phyloP scores from a whole-genome alignment of 306 rosid species.

The Begonia peltatifolia region DNA sequence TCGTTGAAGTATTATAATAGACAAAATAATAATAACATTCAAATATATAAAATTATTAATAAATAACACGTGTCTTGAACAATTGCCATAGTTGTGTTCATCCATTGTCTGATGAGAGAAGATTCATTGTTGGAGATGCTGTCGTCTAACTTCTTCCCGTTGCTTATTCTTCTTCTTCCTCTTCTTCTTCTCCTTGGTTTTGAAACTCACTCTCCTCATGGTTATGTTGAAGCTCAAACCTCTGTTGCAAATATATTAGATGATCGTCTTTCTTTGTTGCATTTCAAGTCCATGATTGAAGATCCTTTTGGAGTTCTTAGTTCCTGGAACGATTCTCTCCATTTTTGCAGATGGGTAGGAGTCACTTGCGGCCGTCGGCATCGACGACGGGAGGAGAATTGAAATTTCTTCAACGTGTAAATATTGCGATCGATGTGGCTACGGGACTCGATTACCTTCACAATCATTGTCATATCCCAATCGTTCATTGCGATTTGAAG shows the following conservation, averaged over 20 bases:
- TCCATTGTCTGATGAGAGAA: too few relatives aligned
- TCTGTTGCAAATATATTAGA: background rate
- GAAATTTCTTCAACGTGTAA: constrained; percentile 44
- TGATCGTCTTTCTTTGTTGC: constrained; percentile 4
- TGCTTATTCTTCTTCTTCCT: too few relatives aligned
- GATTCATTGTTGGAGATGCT: too few relatives aligned
- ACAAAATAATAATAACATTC: too few relatives aligned
- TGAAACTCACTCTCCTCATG: too few relatives aligned
- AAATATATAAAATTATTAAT: too few relatives aligned
- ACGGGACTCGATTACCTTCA: constrained; percentile 56
- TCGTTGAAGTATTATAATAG: too few relatives aligned
- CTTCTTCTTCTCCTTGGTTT: too few relatives aligned
- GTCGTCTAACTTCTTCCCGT: too few relatives aligned
- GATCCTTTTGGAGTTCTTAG: background rate
- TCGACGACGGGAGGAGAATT: constrained; percentile 12
- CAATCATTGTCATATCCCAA: constrained; percentile 42
- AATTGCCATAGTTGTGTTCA: too few relatives aligned
- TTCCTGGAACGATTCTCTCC: constrained; percentile 8
- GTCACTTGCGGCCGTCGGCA: constrained; percentile 7
- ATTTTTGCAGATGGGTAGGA: constrained; percentile 9
- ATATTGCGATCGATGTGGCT: constrained; percentile 14
- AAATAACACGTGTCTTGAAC: too few relatives aligned
- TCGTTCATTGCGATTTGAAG: constrained; percentile 19
- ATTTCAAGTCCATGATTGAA: constrained; percentile 5
- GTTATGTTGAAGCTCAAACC: background rate